These are phyloP conservation scores for Botryosphaeria dothidea DNA, from an alignment of 2,329 filamentous ascomycete species.

Conservation along the genomic window DNA sequence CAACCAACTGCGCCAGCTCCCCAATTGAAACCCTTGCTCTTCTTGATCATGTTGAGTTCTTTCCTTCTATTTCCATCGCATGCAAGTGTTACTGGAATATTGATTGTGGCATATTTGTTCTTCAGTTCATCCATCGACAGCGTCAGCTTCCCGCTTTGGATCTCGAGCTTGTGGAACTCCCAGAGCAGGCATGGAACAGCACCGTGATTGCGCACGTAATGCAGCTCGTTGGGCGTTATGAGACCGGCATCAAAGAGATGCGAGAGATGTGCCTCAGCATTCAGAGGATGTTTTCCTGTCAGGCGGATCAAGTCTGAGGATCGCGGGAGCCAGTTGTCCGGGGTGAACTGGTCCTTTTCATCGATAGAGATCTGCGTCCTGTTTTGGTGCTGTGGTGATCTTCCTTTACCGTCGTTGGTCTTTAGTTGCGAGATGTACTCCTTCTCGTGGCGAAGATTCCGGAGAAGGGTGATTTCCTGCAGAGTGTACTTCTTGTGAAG, in stretches of 20 bases:
- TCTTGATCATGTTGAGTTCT: slow-evolving; percentile 62
- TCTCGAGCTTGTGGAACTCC: slow-evolving; percentile 51
- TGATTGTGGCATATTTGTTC: slow-evolving; percentile 46
- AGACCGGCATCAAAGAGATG: slow-evolving; percentile 49
- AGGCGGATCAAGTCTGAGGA: slow-evolving; percentile 49
- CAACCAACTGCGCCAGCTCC: slow-evolving; percentile 63
- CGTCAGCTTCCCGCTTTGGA: slow-evolving; percentile 41
- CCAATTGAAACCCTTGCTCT: slow-evolving; percentile 61
- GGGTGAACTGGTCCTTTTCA: slow-evolving; percentile 53
- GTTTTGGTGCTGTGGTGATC: slow-evolving; percentile 37
- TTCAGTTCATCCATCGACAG: slow-evolving; percentile 49
- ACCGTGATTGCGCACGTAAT: slow-evolving; percentile 58
- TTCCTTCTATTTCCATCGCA: slow-evolving; percentile 63
- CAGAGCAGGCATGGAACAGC: slow-evolving; percentile 52
- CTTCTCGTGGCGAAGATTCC: slow-evolving; percentile 46
- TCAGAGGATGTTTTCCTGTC: slow-evolving; percentile 56
- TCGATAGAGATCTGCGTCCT: slow-evolving; percentile 42
- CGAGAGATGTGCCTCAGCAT: slow-evolving; percentile 49
- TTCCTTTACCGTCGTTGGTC: slow-evolving; percentile 46
- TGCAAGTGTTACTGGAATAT: slow-evolving; percentile 50
- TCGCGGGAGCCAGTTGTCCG: slow-evolving; percentile 57
- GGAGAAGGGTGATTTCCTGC: slow-evolving; percentile 47
- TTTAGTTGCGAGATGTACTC: slow-evolving; percentile 43
- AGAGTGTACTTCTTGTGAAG: slow-evolving; percentile 39
- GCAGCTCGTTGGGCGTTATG: slow-evolving; percentile 53